phyloP scores from a whole-genome alignment of 805 yeast species.

The Zygosaccharomyces gambellarensis region DNA sequence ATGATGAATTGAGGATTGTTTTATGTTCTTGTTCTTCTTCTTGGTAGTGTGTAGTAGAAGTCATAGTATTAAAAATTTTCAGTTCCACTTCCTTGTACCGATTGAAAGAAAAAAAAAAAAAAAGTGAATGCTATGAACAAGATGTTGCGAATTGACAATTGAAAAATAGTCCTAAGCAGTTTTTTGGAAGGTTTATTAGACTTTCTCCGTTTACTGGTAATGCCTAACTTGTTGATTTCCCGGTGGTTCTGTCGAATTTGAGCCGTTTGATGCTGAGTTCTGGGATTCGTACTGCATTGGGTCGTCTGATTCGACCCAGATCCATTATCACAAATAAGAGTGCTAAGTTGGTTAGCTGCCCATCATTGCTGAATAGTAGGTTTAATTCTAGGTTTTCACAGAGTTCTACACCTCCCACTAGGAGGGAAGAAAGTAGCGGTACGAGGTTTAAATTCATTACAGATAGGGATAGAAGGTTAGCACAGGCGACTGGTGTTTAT shows the following conservation, averaged over 20 bases:
- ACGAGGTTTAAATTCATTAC: conserved; percentile 21
- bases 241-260: not conserved
- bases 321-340: not conserved
- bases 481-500: conserved; percentile 39
- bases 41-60: not conserved
- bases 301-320: not conserved
- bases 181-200: not conserved
- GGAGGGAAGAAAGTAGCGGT: not conserved
- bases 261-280: not conserved
- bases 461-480: conserved; percentile 32
- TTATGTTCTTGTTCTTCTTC: not conserved
- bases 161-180: not conserved
- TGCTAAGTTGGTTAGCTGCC: not conserved
- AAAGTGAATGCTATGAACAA: conserved; percentile 59
- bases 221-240: not conserved
- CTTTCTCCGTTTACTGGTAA: not conserved
- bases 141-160: conserved; percentile 14
- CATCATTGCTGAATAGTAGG: not conserved
- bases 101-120: not conserved
- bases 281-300: not conserved
- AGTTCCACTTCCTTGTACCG: not conserved
- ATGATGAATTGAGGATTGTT: conserved; percentile 10
- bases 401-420: not conserved
- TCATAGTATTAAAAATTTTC: not conserved
- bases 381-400: not conserved